These are phyloP conservation scores for Phytophthora syringae DNA, from an alignment of 352 stramenopile genomes.

Conservation along the genomic window DNA sequence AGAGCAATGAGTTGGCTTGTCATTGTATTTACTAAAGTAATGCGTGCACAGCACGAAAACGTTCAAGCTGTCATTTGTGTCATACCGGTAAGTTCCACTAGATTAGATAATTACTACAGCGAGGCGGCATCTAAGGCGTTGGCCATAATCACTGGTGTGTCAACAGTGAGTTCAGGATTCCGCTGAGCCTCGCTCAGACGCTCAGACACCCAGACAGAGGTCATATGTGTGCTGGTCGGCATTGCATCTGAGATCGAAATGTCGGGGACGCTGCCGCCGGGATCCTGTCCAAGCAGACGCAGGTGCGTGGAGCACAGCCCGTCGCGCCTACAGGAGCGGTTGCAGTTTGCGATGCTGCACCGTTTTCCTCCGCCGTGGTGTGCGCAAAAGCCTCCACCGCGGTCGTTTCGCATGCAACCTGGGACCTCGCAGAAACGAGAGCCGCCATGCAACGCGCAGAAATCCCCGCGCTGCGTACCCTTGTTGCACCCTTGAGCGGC, in stretches of 20 bases:
- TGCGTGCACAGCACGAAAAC: too few species aligned
- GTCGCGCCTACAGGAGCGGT: conserved; percentile 81
- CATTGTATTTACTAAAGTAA: too few species aligned
- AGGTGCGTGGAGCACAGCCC: conserved; percentile 85
- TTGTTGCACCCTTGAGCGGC: conserved; percentile 85
- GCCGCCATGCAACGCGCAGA: conserved; percentile 86
- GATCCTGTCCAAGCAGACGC: too few species aligned
- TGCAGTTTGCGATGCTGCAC: conserved; percentile 70
- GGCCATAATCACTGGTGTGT: neutral
- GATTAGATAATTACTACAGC: neutral
- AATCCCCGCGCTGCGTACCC: conserved; percentile 87
- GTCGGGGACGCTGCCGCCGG: too few species aligned
- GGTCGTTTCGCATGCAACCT: conserved; percentile 87
- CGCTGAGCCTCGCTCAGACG: too few species aligned
- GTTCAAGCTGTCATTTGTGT: too few species aligned
- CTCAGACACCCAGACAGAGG: too few species aligned
- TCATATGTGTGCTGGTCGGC: too few species aligned
- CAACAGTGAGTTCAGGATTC: too few species aligned
- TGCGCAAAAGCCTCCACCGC: conserved; percentile 70
- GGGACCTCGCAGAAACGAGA: conserved; percentile 82
- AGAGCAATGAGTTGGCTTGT: too few species aligned
- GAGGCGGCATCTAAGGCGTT: too few species aligned
- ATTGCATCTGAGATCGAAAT: too few species aligned
- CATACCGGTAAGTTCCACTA: neutral
- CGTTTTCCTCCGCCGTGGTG: conserved; percentile 87